Percentiles rank a stretch among this genome's conserved stretches.
Conservation (phyloP, 306 rosid genomes). For the Geum urbanum region DNA sequence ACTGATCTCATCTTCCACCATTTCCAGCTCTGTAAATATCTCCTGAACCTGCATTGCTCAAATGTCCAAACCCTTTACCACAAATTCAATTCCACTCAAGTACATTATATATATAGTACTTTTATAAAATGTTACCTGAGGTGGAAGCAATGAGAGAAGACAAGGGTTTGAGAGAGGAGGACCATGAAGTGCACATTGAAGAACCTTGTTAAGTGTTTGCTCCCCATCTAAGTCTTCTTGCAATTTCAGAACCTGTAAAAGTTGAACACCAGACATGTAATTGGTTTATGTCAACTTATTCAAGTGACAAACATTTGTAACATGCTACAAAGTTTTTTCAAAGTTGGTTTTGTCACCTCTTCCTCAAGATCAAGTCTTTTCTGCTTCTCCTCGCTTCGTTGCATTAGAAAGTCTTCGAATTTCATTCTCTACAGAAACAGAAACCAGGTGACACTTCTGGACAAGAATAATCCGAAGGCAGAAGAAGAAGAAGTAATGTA, state of each 20-base stretch:
- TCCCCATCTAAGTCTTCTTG: conserved; percentile 59
- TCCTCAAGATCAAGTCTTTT: conserved; percentile 56
- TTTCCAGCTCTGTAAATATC: conserved; percentile 60
- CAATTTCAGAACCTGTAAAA: conserved; percentile 53
- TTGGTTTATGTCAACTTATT: background rate
- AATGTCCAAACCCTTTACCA: background rate
- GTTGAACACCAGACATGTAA: background rate
- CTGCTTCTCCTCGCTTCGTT: conserved; percentile 47
- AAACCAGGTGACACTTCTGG: background rate
- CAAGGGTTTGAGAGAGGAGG: conserved; percentile 50
- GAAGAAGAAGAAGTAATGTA: background rate
- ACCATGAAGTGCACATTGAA: conserved; percentile 60
- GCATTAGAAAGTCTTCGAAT: conserved; percentile 71
- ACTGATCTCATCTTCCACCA: conserved; percentile 66
- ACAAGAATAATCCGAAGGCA: background rate
- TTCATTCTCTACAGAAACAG: conserved; percentile 45
- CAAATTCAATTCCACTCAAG: background rate
- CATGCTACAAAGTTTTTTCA: background rate
- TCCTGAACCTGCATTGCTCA: conserved; percentile 45
- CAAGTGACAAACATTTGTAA: background rate
- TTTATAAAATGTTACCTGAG: conserved; percentile 39
- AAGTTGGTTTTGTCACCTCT: conserved; percentile 37
- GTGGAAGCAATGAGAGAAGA: conserved; percentile 48
- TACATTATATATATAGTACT: background rate
- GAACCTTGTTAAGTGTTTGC: conserved; percentile 49